phyloP scores from a whole-genome alignment of 352 stramenopile genomes.

The Globisporangium ultimum region DNA sequence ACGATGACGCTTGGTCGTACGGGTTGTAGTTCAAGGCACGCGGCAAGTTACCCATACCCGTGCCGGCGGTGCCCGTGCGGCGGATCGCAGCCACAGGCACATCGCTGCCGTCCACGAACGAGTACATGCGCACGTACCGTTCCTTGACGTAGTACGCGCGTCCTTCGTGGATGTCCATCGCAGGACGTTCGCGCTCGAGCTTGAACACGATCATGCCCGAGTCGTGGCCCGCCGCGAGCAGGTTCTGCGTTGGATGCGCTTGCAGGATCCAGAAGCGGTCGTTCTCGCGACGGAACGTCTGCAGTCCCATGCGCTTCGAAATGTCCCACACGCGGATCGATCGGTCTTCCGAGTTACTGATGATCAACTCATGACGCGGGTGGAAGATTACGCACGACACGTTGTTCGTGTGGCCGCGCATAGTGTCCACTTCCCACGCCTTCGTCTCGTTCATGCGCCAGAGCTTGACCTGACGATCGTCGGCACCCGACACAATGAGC shows the following conservation, averaged over 20 bases:
- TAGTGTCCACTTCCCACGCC: slow-evolving; percentile 99
- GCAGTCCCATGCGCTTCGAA: slow-evolving; percentile 97
- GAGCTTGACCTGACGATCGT: slow-evolving; percentile 99
- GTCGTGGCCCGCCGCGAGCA: slow-evolving; percentile 98
- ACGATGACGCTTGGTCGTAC: slow-evolving; percentile 90
- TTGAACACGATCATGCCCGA: slow-evolving; percentile 99
- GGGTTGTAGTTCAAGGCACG: slow-evolving; percentile 96
- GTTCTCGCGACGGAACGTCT: slow-evolving; percentile 98
- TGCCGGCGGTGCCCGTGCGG: slow-evolving; percentile 59
- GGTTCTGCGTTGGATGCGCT: slow-evolving; percentile 95
- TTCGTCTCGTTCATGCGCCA: slow-evolving; percentile 99
- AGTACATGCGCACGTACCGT: slow-evolving; percentile 96
- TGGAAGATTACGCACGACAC: slow-evolving; percentile 99
- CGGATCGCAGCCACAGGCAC: slow-evolving; percentile 71
- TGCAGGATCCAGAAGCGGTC: slow-evolving; percentile 99
- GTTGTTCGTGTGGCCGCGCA: slow-evolving; percentile 99
- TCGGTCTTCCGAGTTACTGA: slow-evolving; percentile 99
- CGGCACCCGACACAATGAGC: slow-evolving; percentile 97
- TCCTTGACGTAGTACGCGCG: slow-evolving; percentile 97
- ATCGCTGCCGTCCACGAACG: slow-evolving; percentile 86
- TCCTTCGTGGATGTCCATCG: slow-evolving; percentile 87
- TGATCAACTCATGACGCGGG: slow-evolving; percentile 98
- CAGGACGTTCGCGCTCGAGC: slow-evolving; percentile 95
- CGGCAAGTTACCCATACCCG: slow-evolving; percentile 91
- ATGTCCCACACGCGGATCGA: slow-evolving; percentile 99